Percentiles rank a stretch among this genome's conserved stretches.
Conservation (phyloP, 2,329 filamentous ascomycete species). For the Sporothrix brunneoviolacea region DNA sequence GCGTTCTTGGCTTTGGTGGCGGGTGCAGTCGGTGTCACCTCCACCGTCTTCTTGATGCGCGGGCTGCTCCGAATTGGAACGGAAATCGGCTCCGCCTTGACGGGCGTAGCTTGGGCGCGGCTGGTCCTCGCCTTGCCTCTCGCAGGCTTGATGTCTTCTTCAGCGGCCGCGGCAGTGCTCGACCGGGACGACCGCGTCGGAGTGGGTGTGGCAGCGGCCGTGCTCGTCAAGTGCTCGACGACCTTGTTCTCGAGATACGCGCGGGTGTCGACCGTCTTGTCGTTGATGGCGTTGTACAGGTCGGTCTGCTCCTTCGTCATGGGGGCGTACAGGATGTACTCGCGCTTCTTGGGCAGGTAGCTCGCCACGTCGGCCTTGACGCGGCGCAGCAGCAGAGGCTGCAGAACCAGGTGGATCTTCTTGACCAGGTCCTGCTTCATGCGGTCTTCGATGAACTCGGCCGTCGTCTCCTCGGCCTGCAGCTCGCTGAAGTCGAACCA, state of each 20-base stretch:
- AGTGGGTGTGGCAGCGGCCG: constrained; percentile 23
- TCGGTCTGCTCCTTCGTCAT: constrained; percentile 88
- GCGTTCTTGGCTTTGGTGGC: constrained; percentile 33
- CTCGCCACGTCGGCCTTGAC: constrained; percentile 92
- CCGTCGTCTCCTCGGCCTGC: constrained; percentile 71
- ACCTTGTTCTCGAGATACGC: constrained; percentile 79
- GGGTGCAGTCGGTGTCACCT: constrained; percentile 19
- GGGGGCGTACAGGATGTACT: constrained; percentile 92
- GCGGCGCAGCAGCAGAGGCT: constrained; percentile 79
- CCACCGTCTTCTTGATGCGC: constrained; percentile 23
- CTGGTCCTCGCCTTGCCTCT: constrained; percentile 20
- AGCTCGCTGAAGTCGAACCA: constrained; percentile 98
- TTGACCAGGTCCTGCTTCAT: constrained; percentile 71
- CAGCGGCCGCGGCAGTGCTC: constrained; percentile 23
- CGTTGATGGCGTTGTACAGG: constrained; percentile 63
- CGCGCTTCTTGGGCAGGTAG: constrained; percentile 88
- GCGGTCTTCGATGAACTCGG: constrained; percentile 72
- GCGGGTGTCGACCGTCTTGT: constrained; percentile 54
- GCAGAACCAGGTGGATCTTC: constrained; percentile 90
- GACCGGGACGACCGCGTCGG: constrained; percentile 30
- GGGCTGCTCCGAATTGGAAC: constrained; percentile 31
- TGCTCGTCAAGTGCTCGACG: constrained; percentile 52
- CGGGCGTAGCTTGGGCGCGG: background rate
- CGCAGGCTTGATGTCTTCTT: background rate
- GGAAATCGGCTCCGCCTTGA: background rate